A percentile compares a stretch with the other conserved stretches of the same genome.
Evolutionary conservation across 768 basidiomycete species (phyloP).

Genomic region (Epithele typhae): DNA sequence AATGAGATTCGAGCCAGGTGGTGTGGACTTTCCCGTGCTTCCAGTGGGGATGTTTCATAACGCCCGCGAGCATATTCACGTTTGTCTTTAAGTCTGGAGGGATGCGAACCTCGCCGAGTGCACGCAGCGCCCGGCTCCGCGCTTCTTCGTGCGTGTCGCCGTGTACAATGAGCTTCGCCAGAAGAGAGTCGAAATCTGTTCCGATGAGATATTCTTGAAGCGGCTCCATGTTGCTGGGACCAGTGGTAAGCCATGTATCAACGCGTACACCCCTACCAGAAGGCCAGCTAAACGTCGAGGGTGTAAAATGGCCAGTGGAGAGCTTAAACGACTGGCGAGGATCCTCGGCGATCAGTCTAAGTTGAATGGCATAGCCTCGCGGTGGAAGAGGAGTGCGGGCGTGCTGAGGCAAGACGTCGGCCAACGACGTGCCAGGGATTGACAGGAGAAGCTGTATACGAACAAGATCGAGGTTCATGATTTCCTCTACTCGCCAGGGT

Average conservation of each 20-base stretch:
- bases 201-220: conserved; percentile 1
- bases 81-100: conserved; percentile 12
- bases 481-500: conserved; percentile 5
- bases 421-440: conserved; percentile 8
- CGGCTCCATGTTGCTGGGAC: not conserved
- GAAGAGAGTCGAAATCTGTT: conserved; percentile 17
- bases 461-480: conserved; percentile 26
- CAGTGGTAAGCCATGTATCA: conserved; percentile 20
- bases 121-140: conserved; percentile 6
- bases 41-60: conserved; percentile 8
- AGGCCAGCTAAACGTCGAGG: conserved; percentile 15
- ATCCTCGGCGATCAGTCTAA: conserved; percentile 31
- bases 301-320: conserved; percentile 25
- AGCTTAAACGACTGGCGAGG: conserved; percentile 27
- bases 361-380: conserved; percentile 27
- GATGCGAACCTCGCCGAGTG: conserved; percentile 5
- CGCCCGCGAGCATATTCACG: conserved; percentile 6
- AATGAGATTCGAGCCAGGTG: conserved; percentile 8
- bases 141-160: conserved; percentile 6
- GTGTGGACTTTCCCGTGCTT: conserved; percentile 1
- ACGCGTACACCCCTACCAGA: conserved; percentile 18
- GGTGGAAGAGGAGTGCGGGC: conserved; percentile 1
- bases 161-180: conserved; percentile 29
- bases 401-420: not conserved
- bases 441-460: conserved; percentile 24